Conservation (phyloP, 1,284 basidiomycete species). For the Trametes polyzona region DNA sequence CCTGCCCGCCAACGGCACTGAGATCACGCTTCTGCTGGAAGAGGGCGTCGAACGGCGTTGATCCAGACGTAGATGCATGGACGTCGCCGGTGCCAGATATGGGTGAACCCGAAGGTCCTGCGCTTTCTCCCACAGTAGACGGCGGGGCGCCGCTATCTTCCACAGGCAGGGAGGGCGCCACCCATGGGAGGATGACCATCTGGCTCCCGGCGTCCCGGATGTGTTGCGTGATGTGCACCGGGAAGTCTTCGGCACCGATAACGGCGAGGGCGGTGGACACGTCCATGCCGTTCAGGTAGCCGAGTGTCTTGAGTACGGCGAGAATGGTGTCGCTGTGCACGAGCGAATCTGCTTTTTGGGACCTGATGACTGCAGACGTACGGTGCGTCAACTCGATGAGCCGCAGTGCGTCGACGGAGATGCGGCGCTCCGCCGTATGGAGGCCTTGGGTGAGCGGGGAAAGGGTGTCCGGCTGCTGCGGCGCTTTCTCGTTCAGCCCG, state of each 20-base stretch:
- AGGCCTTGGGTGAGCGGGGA: conserved; percentile 2
- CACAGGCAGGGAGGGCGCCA: conserved; percentile 32
- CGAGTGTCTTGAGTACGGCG: conserved; percentile 83
- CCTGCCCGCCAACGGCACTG: conserved; percentile 61
- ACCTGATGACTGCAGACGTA: conserved; percentile 85
- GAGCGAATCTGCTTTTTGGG: conserved; percentile 72
- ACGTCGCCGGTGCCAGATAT: background rate
- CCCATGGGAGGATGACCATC: conserved; percentile 86
- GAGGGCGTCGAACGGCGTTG: conserved; percentile 54
- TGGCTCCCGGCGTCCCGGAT: conserved; percentile 64
- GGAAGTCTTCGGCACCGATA: conserved; percentile 70
- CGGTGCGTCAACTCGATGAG: conserved; percentile 90
- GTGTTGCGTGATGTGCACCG: conserved; percentile 68
- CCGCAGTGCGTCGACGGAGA: conserved; percentile 75
- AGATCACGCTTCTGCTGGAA: conserved; percentile 49
- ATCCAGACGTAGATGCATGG: background rate
- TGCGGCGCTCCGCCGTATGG: conserved; percentile 12
- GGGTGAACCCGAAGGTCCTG: background rate
- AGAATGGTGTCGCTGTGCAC: conserved; percentile 80
- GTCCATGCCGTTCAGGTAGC: conserved; percentile 70
- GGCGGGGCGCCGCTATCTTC: background rate
- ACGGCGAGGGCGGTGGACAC: conserved; percentile 72
- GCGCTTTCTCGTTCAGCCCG: conserved; percentile 27
- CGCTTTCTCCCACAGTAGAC: background rate
- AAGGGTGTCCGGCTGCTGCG: background rate